phyloP scores from a whole-genome alignment of 148 eudicot species.

The Rhododendron kiyosumense region DNA sequence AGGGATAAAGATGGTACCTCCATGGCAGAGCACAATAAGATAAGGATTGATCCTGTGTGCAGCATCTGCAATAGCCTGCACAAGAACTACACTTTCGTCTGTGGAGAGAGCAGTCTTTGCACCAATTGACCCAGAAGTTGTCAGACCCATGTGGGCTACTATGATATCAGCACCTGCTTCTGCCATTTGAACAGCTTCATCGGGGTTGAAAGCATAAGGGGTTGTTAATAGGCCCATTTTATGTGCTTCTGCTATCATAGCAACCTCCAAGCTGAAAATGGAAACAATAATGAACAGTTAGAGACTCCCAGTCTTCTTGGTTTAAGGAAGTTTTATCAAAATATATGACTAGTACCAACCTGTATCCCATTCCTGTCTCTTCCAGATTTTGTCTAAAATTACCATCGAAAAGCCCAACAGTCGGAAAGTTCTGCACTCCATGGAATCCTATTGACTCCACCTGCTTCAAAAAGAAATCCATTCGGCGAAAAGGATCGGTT shows the following conservation, averaged over 20 bases:
- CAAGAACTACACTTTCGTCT: slow-evolving; percentile 77
- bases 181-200: slow-evolving; percentile 86
- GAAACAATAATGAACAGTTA: neutral
- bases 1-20: slow-evolving; percentile 50
- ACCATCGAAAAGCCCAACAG: slow-evolving; percentile 97
- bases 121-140: slow-evolving; percentile 92
- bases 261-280: slow-evolving; percentile 70
- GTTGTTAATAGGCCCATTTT: slow-evolving; percentile 87
- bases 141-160: slow-evolving; percentile 97
- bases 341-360: slow-evolving; percentile 31
- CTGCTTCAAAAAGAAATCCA: slow-evolving; percentile 76
- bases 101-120: slow-evolving; percentile 77
- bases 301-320: neutral
- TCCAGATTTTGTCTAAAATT: slow-evolving; percentile 93
- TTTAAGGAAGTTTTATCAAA: neutral
- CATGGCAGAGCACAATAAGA: slow-evolving; percentile 87
- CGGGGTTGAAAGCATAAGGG: slow-evolving; percentile 86
- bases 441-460: slow-evolving; percentile 78
- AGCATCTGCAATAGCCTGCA: slow-evolving; percentile 96
- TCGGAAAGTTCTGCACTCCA: slow-evolving; percentile 97
- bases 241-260: slow-evolving; percentile 87
- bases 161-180: slow-evolving; percentile 93
- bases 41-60: slow-evolving; percentile 63
- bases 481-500: slow-evolving; percentile 92
- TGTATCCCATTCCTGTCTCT: slow-evolving; percentile 99